phyloP scores from a whole-genome alignment of 2,329 filamentous ascomycete species.

The Geosmithia putterillii region DNA sequence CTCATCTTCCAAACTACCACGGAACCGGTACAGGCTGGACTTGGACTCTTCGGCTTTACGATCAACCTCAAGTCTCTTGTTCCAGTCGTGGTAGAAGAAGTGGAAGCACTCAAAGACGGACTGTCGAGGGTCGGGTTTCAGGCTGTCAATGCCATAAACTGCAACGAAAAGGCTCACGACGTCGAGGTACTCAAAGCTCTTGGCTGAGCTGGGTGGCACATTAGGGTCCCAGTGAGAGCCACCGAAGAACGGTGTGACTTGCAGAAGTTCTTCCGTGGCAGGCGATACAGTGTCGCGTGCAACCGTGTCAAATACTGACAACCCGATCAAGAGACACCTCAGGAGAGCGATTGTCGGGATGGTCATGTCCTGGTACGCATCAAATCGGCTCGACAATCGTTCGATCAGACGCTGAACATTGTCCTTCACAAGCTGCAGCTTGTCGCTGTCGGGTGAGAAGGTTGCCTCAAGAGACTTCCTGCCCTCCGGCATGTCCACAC shows the following conservation, averaged over 20 bases:
- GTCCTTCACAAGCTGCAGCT: conserved; percentile 37
- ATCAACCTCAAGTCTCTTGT: conserved; percentile 60
- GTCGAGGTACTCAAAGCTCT: conserved; percentile 36
- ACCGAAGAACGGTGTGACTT: conserved; percentile 44
- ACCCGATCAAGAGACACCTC: conserved; percentile 63
- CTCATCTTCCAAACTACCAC: conserved; percentile 63
- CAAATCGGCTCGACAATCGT: conserved; percentile 58
- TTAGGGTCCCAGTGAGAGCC: conserved; percentile 20
- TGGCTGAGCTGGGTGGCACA: conserved; percentile 5
- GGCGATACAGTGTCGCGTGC: conserved; percentile 28
- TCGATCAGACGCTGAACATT: conserved; percentile 57
- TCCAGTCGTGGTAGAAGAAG: conserved; percentile 70
- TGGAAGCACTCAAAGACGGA: conserved; percentile 56
- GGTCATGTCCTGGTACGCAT: conserved; percentile 76
- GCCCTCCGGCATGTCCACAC: conserved; percentile 27
- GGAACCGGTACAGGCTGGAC: conserved; percentile 71
- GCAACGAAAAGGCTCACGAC: conserved; percentile 27
- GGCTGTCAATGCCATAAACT: conserved; percentile 31
- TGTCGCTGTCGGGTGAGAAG: conserved; percentile 9
- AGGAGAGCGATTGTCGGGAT: conserved; percentile 68
- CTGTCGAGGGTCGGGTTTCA: conserved; percentile 31
- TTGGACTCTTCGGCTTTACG: conserved; percentile 62
- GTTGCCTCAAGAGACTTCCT: conserved; percentile 12
- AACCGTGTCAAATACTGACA: conserved; percentile 43
- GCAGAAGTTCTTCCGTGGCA: conserved; percentile 23